A percentile compares a stretch with the other conserved stretches of the same genome.
Conservation (phyloP, 2,329 filamentous ascomycete genomes). For the Metarhizium robertsii region DNA sequence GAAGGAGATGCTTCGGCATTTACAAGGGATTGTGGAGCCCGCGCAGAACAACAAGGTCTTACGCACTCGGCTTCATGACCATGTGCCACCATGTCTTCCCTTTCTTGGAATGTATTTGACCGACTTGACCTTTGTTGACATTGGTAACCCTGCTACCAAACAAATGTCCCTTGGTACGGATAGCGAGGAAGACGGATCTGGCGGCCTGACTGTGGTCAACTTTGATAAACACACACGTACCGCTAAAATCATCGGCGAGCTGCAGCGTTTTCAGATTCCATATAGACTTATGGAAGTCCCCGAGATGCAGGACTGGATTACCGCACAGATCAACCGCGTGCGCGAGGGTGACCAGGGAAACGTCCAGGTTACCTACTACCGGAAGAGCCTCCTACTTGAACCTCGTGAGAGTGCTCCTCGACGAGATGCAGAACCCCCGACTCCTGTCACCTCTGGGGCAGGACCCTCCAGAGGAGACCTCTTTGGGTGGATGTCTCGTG, state of each 20-base stretch:
- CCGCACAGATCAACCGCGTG: constrained; percentile 69
- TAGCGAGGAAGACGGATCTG: constrained; percentile 52
- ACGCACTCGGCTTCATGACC: constrained; percentile 71
- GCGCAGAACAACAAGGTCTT: constrained; percentile 86
- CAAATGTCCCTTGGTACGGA: constrained; percentile 45
- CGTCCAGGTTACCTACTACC: constrained; percentile 58
- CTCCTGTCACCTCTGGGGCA: constrained; percentile 16
- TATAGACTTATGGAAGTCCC: constrained; percentile 75
- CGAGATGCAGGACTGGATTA: constrained; percentile 90
- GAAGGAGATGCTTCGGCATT: constrained; percentile 65
- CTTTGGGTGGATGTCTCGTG: constrained; percentile 43
- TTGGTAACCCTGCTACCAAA: constrained; percentile 81
- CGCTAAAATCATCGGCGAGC: constrained; percentile 88
- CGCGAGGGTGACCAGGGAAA: constrained; percentile 49
- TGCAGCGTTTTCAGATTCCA: constrained; percentile 92
- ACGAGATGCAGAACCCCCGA: constrained; percentile 24
- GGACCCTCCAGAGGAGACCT: constrained; percentile 29
- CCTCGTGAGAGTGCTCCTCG: constrained; percentile 48
- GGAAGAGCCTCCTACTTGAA: constrained; percentile 76
- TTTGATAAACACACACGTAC: constrained; percentile 96
- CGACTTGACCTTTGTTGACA: constrained; percentile 91
- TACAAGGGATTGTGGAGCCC: constrained; percentile 81
- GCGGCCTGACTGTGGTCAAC: constrained; percentile 76
- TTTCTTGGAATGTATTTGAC: constrained; percentile 96
- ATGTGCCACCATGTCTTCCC: constrained; percentile 84